A percentile compares a stretch with the other conserved stretches of the same genome.
These are phyloP conservation scores for Microdochium paspali DNA, from an alignment of 2,329 filamentous ascomycete genomes.

Conservation along the genomic window DNA sequence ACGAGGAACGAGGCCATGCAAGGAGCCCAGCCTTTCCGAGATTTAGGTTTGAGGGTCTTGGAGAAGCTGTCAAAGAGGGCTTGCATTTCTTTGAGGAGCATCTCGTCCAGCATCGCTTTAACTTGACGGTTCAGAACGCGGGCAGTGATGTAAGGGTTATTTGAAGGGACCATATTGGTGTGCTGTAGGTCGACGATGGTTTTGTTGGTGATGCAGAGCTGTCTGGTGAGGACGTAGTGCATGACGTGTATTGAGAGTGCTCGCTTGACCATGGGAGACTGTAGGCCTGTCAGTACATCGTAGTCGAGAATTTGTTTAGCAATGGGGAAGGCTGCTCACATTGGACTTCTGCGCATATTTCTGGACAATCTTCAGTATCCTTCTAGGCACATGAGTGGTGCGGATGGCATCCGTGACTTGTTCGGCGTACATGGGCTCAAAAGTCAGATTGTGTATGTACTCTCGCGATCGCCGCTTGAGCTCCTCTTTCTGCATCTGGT, in stretches of 20 bases:
- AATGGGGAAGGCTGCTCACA: constrained; percentile 18
- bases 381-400: constrained; percentile 34
- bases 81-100: constrained; percentile 41
- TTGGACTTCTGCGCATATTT: constrained; percentile 34
- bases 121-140: constrained; percentile 47
- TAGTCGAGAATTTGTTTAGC: too few relatives aligned
- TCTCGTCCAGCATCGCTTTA: constrained; percentile 46
- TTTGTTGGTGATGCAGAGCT: constrained; percentile 38
- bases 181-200: constrained; percentile 30
- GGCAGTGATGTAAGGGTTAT: constrained; percentile 36
- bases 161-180: constrained; percentile 32
- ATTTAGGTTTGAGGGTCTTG: constrained; percentile 43
- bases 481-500: constrained; percentile 30
- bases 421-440: constrained; percentile 36
- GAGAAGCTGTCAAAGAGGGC: constrained; percentile 42
- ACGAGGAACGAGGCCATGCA: constrained; percentile 47
- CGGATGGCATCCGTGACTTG: constrained; percentile 38
- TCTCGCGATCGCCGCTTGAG: constrained; percentile 34
- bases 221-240: constrained; percentile 47
- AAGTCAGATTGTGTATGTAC: constrained; percentile 37
- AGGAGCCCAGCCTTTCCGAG: constrained; percentile 43
- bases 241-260: constrained; percentile 46
- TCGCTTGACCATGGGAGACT: constrained; percentile 40
- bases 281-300: neutral
- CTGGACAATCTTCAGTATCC: constrained; percentile 37